Base-by-base conservation (phyloP, 352 stramenopile species). In the Globisporangium nodosum region DNA sequence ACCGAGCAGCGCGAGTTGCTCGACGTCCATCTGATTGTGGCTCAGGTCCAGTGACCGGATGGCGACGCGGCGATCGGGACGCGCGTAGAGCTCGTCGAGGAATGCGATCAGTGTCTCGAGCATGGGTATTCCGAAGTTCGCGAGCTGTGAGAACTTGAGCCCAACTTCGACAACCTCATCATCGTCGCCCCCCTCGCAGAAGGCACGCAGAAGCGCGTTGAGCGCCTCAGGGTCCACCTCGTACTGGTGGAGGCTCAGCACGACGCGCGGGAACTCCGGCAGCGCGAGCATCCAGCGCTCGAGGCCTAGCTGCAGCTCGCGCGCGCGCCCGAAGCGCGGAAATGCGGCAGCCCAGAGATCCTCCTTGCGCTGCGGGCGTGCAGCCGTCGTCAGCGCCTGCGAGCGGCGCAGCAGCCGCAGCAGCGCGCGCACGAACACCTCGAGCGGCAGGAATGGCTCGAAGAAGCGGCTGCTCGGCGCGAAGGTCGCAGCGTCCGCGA, bases 31-130 rank as follows among this genome's bases (percentile, higher is more conserved):
- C 16, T 42, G 12, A 9, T 65, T 59, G 18, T 62, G n/a, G 35
- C 39, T 65, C 24, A 69, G 31, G 11, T 65, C 43, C 35, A 69
- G 46, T 7, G 54, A 52, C 0, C 20, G 18, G 21, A 60, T 47
- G 8, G 45, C 6, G 20, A 60, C 50, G 13, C 33, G 24, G 16
- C 54, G 47, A 12, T 9, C 24, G 6, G 42, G 18, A 35, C 43
- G 43, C 3, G 30, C 54, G 21, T 52, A 60, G 3, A 60, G 3
- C 24, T 7, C 20, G 27, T 57, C 52, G 8, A 57, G 39, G n/a
- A 57, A 57, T 39, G 43, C 15, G 52, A 50, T 21, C 39, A 57
- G 24, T 1, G 27, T 37, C 24, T 30, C 11, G 15, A 57, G 39
- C 24, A 30, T 30, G 15, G 48, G 37, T 15, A 27, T 49, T 4